Conservation (phyloP, 2,329 filamentous ascomycete species). For the Sporothrix pseudoabietina region DNA sequence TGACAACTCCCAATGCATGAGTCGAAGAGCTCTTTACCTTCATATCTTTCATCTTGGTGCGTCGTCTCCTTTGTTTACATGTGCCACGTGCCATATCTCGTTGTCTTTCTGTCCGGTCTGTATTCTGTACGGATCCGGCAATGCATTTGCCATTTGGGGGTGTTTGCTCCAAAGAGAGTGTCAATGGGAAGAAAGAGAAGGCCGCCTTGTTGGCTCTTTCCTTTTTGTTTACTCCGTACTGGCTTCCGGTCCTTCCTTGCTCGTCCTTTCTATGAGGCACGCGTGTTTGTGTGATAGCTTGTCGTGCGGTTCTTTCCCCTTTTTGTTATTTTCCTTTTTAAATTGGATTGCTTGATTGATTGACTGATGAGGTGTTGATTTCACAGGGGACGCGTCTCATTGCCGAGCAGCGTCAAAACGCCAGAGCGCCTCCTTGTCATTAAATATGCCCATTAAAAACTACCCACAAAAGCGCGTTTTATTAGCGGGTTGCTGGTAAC, state of each 20-base stretch:
- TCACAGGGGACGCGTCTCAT: neutral
- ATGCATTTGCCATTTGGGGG: neutral
- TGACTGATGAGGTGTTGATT: neutral
- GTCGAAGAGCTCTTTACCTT: neutral
- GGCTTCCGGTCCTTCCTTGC: neutral
- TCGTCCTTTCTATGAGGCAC: neutral
- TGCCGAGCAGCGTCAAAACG: neutral
- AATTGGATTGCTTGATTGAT: constrained; percentile 5
- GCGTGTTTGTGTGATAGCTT: neutral
- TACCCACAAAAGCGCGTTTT: neutral
- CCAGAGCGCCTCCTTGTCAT: neutral
- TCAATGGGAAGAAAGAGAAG: constrained; percentile 16
- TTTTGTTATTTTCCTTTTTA: neutral
- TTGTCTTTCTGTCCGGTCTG: neutral
- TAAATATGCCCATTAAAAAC: neutral
- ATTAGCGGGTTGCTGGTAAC: neutral
- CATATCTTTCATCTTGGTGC: neutral
- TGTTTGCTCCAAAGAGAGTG: neutral
- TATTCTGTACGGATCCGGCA: constrained; percentile 10
- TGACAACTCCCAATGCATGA: neutral
- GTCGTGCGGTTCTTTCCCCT: neutral
- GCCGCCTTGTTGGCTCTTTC: neutral
- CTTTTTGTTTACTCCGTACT: neutral
- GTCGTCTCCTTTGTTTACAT: neutral
- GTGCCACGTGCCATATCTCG: constrained; percentile 8